Base-by-base conservation (phyloP, 2,329 filamentous ascomycete species). In the Ceratocystis diversiconidia region DNA sequence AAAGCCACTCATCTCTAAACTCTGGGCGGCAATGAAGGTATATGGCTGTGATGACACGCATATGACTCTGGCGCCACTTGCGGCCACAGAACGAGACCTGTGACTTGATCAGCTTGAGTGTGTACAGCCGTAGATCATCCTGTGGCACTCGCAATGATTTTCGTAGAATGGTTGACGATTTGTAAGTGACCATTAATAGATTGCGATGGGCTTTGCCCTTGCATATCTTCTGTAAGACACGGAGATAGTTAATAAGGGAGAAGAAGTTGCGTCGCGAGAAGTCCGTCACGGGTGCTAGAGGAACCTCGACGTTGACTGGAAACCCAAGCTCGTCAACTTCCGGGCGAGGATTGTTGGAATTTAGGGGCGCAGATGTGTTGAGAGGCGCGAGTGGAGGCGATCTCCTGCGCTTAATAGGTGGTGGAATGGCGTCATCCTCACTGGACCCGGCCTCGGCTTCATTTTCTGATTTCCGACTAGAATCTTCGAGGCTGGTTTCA, bases 41-140 rank as follows among this genome's bases (percentile, higher is more conserved):
- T 1, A 99, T 90, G 2, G 92, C 91, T 0, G 94, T 99, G 73
- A 99, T 99, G 72, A 97, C 92, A 65, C 92, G 89, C 94, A 99
- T 99, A 75, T 99, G 97, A 70, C 86, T 86, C 77, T 97, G 94
- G 15, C 94, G 86, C 94, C 94, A 99, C 77, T 99, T 99, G 55
- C 94, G 87, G 25, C 94, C 92, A 75, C 92, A 97, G 79, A 96
- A 99, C 0, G 94, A 94, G 3, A 99, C 94, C 75, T 99, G 94
- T 68, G 91, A 94, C 76, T 99, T 99, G 85, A 97, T 97, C 0
- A 99, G 82, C 76, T 99, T 99, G 70, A 99, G 83, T 0, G 94
- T 96, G 78, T 97, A 97, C 55, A 96, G 85, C 5, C 94, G 86
- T 50, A 99, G 80, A 71, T 90, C 83, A 1, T 86, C 87, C 72